Base-by-base conservation (phyloP, 2,329 filamentous ascomycete genomes). In the Alternaria solani region DNA sequence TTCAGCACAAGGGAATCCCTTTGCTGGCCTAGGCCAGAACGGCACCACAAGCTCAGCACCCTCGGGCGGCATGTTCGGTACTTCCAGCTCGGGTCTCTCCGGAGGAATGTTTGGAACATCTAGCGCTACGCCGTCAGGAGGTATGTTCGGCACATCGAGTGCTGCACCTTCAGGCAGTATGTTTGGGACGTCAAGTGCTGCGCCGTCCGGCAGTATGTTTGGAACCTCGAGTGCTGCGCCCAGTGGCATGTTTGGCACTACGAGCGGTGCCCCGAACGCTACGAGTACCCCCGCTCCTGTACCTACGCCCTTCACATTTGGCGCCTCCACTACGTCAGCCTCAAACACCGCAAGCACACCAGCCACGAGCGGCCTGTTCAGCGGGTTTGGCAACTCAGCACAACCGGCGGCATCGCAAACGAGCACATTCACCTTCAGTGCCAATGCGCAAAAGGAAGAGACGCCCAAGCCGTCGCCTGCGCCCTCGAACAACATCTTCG, bases 1-100 rank as follows among this genome's bases (percentile, higher is more conserved):
- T 26, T 66, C 69, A 57, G 38, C 69, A 8, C 57, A 64, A 20
- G 65, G 64, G 47, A 71, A 66, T 32, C 64, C 63, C 2, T 72
- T 73, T 43, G 69, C 66, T 14, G 62, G 63, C 18, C 56, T 69
- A 55, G 43, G 51, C 38, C 64, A 71, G 47, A 66, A 48, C 66
- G 68, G 58, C 42, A 63, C 18, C 42, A 62, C 53, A 12, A 55
- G 53, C 34, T 28, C 53, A 7, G 43, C 53, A 5, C 18, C 53
- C 23, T 55, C 53, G 16, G 53, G 53, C 30, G 43, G 43, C 34
- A 55, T 55, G 53, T 55, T 55, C 25, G 53, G 34, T 23, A 43
- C 58, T 36, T 47, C 58, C 16, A 61, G 58, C 39, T 43, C 55
- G 36, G 23, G 46, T 18, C 16, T 38, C 18, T 51, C 54, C 12